Conservation (phyloP, 305 asterid species). For the Coffea humblotiana region DNA sequence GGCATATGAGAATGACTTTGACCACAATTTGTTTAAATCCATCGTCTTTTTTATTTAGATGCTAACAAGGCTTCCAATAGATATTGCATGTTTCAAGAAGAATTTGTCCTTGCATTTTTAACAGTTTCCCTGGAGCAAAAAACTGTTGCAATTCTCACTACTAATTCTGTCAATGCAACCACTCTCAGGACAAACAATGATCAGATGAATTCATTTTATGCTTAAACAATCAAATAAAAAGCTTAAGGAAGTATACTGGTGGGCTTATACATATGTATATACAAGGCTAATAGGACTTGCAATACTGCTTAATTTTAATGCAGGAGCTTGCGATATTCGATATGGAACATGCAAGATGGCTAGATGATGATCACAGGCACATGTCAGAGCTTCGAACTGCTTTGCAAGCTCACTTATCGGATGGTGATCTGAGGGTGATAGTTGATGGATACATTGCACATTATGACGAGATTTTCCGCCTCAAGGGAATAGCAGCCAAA, state of each 20-base stretch:
- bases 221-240: slow-evolving; percentile 7
- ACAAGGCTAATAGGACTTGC: neutral
- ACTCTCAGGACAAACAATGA: neutral
- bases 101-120: neutral
- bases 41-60: slow-evolving; percentile 9
- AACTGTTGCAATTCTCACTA: neutral
- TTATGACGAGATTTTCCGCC: slow-evolving; percentile 69
- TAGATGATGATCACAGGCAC: slow-evolving; percentile 84
- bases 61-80: neutral
- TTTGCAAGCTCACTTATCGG: slow-evolving; percentile 72
- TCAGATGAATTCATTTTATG: neutral
- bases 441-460: slow-evolving; percentile 76
- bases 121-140: neutral
- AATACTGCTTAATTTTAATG: neutral
- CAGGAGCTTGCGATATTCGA: slow-evolving; percentile 86
- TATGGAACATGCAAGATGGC: slow-evolving; percentile 92
- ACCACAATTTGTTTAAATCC: slow-evolving; percentile 22
- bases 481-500: slow-evolving; percentile 74
- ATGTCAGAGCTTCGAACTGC: slow-evolving; percentile 76
- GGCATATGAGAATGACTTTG: slow-evolving; percentile 8
- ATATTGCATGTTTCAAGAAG: neutral
- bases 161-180: neutral
- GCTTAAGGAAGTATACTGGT: neutral
- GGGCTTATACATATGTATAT: too few relatives aligned
- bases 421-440: slow-evolving; percentile 64